Base-by-base conservation (phyloP, 108 stramenopile genomes). In the Stephanodiscus minutulus region DNA sequence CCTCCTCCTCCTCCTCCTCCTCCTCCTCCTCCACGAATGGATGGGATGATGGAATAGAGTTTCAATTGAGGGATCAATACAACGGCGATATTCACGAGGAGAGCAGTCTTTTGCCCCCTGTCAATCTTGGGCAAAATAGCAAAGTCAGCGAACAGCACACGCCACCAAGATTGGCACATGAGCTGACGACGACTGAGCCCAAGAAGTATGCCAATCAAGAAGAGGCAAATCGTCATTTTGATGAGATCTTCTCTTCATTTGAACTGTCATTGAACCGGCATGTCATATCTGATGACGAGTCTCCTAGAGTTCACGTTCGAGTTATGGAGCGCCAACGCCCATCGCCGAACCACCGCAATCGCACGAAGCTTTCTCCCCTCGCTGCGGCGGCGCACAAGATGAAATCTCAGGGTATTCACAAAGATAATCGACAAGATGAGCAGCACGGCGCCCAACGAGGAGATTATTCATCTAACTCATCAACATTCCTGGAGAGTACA, bases 211-310 rank as follows among this genome's bases (percentile, higher is more conserved):
- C 17, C 33, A 37, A 60, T 35, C 35, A 80, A 41, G 66, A 80
- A 28, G 72, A 65, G 21, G 67, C 52, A 12, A 80, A 80, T 60
- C 55, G 67, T 10, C 79, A 73, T 29, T 80, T 80, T 73, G 79
- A 80, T 39, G 57, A 64, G 31, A 33, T 80, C 61, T 73, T 80
- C 5, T 72, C 79, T 22, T 52, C 48, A n/a, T 80, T 80, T 52
- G 72, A 80, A 37, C 25, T 80, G 15, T 54, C 52, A 29, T 46
- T 73, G 1, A 47, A 62, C 36, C 68, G 36, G 10, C 22, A 46
- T 24, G 41, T 22, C 10, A 13, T 25, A 7, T 50, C 58, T 28
- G 64, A 65, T 5, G 47, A 47, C 8, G 22, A 31, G 20, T 47
- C 61, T 22, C 21, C 41, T 5, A 35, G n/a, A 46, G 13, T 18